Evolutionary conservation across 345 rosid species (phyloP).

Genomic region (Salix brachista): DNA sequence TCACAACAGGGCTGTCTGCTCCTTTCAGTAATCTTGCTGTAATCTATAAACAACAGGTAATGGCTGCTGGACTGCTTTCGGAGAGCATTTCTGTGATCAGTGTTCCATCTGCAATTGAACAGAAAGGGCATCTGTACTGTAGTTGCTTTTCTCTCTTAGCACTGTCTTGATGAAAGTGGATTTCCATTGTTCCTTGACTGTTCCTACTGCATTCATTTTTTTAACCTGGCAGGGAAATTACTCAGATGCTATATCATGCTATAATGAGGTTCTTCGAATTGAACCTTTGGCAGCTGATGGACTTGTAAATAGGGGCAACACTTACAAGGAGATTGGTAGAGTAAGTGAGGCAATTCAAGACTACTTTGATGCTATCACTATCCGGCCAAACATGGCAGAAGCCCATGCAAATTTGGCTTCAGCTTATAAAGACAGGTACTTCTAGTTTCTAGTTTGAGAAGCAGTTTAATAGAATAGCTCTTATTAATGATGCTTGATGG

Average conservation of each 20-base stretch:
- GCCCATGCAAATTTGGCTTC: slow-evolving; percentile 99
- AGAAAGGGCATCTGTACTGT: not conserved
- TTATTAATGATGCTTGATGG: not conserved
- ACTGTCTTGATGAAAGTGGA: not conserved
- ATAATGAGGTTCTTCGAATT: slow-evolving; percentile 92
- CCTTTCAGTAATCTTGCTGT: slow-evolving; percentile 96
- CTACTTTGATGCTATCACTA: slow-evolving; percentile 68
- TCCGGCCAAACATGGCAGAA: slow-evolving; percentile 94
- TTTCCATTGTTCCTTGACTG: not conserved
- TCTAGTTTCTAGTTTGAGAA: not conserved
- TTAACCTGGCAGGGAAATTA: slow-evolving; percentile 67
- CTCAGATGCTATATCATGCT: slow-evolving; percentile 92
- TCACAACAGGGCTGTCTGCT: slow-evolving; percentile 92
- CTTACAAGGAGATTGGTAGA: slow-evolving; percentile 93
- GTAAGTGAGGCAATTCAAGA: slow-evolving; percentile 96
- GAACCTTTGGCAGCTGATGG: slow-evolving; percentile 99
- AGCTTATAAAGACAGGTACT: slow-evolving; percentile 99
- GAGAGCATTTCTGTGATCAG: not conserved
- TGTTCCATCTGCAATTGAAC: not conserved
- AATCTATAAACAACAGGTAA: slow-evolving; percentile 95
- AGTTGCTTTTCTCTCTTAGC: not conserved
- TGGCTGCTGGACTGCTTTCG: not conserved
- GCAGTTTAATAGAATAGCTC: not conserved
- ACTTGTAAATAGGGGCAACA: slow-evolving; percentile 94
- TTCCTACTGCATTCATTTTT: not conserved